Evolutionary conservation across 208 protist species (phyloP), one percentile per base, ranked within the genome.

Genomic region (Trypanosoma melophagium): DNA sequence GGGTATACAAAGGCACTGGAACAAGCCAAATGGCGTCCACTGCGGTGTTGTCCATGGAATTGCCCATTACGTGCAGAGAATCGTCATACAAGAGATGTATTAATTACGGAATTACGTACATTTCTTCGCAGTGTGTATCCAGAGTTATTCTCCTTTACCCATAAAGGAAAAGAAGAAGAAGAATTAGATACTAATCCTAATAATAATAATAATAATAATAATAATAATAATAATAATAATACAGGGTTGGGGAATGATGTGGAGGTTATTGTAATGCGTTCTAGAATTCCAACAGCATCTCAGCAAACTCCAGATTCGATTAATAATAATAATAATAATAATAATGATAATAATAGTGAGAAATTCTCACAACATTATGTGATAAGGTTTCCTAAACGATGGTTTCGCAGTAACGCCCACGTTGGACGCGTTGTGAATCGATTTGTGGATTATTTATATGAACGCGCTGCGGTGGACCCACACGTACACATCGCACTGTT

Each of bases 321-420:
- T 41, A 19, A 44, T 22, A 22, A 62, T 28, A 12, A 60, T 19
- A 7, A 19, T 14, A 58, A 14, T 24, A n/a, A 28, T 35, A 40
- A 44, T 19, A 63, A 64, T 7, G 42, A 21, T 7, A 55, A 62
- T 0, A 17, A 40, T 28, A 16, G 50, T 28, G 22, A 7, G 35
- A 96, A 96, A 74, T 96, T 92, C 57, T 93, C 87, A 9, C 87
- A 93, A 60, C 90, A 96, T 59, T 93, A 93, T 69, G 53, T 94
- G 25, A 60, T 96, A 9, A 89, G 91, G 56, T 76, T 90, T 14
- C 41, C 58, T 31, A 40, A 64, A 13, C 75, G 62, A 41, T 75
- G 80, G 47, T 91, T 93, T 68, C 58, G 71, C 38, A 73, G 69
- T 17, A 92, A 84, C 9, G 50, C 8, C 7, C 74, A 78, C 24